Conservation (phyloP, 208 protist genomes). For the Crithidia bombi region DNA sequence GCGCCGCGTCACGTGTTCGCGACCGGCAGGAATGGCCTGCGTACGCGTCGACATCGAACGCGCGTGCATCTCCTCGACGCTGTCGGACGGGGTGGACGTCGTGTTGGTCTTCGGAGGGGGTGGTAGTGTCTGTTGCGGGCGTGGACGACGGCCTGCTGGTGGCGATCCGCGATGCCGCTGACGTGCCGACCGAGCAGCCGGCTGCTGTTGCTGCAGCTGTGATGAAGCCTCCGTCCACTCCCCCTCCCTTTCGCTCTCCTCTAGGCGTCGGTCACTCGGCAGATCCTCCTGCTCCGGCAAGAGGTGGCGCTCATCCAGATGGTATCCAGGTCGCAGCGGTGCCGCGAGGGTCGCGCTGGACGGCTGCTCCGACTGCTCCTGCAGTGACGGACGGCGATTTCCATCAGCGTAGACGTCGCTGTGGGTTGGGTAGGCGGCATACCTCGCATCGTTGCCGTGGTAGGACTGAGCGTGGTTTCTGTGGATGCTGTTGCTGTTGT, state of each 20-base stretch:
- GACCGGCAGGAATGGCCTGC: background rate
- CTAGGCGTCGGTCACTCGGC: background rate
- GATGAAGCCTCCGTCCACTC: background rate
- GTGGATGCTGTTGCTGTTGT: background rate
- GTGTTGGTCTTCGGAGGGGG: no score
- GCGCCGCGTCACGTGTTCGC: background rate
- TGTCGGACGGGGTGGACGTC: background rate
- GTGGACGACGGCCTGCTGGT: background rate
- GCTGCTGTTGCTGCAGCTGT: background rate
- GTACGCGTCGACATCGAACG: conserved; percentile 1
- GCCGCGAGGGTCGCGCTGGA: conserved; percentile 17
- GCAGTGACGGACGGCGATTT: background rate
- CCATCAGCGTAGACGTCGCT: background rate
- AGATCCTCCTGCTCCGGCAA: background rate
- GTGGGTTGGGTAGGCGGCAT: background rate
- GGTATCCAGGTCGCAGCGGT: conserved; percentile 4
- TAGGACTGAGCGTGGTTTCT: background rate
- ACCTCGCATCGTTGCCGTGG: background rate
- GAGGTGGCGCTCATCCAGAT: background rate
- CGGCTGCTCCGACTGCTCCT: conserved; percentile 15
- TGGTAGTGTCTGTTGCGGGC: background rate
- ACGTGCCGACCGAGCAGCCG: background rate
- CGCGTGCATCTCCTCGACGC: background rate
- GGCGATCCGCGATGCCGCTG: conserved; percentile 1
- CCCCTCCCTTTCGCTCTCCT: background rate